These are phyloP conservation scores for Mycosphaerella sp. DNA, from an alignment of 2,329 filamentous ascomycete species.

Conservation along the genomic window DNA sequence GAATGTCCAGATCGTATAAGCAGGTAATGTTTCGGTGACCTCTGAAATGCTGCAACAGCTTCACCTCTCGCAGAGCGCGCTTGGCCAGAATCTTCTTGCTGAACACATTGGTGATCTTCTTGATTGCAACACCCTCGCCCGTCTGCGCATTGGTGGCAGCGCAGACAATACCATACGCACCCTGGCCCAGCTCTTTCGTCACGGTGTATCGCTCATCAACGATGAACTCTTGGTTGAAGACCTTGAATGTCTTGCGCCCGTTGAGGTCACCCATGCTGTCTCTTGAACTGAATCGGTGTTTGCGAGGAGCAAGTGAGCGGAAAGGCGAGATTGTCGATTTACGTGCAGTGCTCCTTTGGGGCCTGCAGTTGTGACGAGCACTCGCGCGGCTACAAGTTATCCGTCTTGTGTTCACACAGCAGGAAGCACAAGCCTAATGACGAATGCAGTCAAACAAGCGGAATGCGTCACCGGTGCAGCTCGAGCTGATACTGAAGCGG, in stretches of 20 bases:
- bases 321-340: not conserved
- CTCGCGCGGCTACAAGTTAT: conserved; percentile 3
- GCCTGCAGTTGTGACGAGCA: not conserved
- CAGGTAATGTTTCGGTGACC: conserved; percentile 72
- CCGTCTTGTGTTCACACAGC: not conserved
- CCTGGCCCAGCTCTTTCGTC: conserved; percentile 96
- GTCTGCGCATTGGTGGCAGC: conserved; percentile 88
- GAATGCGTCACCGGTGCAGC: not conserved
- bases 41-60: conserved; percentile 95
- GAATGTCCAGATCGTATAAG: conserved; percentile 99
- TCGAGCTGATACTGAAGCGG: not conserved
- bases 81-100: conserved; percentile 99
- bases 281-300: conserved; percentile 16
- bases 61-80: conserved; percentile 95
- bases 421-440: not conserved
- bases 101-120: conserved; percentile 99
- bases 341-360: not conserved
- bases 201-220: conserved; percentile 98
- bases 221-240: conserved; percentile 99
- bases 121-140: conserved; percentile 92
- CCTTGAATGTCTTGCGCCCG: conserved; percentile 92
- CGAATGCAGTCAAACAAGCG: not conserved
- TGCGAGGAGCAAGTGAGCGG: not conserved
- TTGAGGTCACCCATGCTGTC: conserved; percentile 52
- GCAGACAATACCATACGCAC: conserved; percentile 97